Evolutionary conservation across 2,329 filamentous ascomycete species (phyloP).

Genomic region (Fusarium mangiferae): DNA sequence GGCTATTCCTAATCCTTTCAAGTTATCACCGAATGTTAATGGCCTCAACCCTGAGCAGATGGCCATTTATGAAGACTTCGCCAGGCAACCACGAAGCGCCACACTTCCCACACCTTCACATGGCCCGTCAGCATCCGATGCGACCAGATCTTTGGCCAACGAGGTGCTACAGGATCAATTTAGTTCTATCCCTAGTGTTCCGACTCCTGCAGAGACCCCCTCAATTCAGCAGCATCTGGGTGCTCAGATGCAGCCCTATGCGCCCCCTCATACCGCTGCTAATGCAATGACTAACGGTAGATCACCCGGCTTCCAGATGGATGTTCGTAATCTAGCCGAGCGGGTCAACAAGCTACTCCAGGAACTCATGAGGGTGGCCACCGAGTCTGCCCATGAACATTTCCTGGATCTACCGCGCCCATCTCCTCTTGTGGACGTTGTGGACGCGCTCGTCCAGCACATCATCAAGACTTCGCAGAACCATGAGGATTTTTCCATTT

Average conservation of each 20-base stretch:
- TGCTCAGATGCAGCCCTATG: constrained; percentile 65
- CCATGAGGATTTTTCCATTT: constrained; percentile 68
- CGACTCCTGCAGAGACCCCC: constrained; percentile 69
- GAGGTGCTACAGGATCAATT: constrained; percentile 73
- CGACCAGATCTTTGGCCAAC: constrained; percentile 70
- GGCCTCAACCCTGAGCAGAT: constrained; percentile 93
- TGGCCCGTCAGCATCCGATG: constrained; percentile 67
- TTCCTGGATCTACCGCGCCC: constrained; percentile 68
- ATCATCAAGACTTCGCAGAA: constrained; percentile 72
- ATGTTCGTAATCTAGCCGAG: constrained; percentile 63
- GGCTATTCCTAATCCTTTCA: constrained; percentile 93
- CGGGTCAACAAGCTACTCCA: constrained; percentile 67
- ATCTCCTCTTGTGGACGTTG: constrained; percentile 69
- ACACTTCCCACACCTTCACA: constrained; percentile 65
- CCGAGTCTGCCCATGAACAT: constrained; percentile 66
- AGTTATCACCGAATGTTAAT: constrained; percentile 73
- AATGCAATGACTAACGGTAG: constrained; percentile 62
- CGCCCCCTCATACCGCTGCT: constrained; percentile 59
- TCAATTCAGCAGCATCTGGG: constrained; percentile 62
- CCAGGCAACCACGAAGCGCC: constrained; percentile 78
- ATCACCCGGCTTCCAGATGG: constrained; percentile 58
- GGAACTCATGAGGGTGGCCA: constrained; percentile 65
- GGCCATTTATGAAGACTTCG: constrained; percentile 97
- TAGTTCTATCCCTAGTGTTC: constrained; percentile 64
- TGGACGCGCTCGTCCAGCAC: constrained; percentile 69